Conservation (phyloP, 1,284 basidiomycete species). For the Cryptococcus sp. region DNA sequence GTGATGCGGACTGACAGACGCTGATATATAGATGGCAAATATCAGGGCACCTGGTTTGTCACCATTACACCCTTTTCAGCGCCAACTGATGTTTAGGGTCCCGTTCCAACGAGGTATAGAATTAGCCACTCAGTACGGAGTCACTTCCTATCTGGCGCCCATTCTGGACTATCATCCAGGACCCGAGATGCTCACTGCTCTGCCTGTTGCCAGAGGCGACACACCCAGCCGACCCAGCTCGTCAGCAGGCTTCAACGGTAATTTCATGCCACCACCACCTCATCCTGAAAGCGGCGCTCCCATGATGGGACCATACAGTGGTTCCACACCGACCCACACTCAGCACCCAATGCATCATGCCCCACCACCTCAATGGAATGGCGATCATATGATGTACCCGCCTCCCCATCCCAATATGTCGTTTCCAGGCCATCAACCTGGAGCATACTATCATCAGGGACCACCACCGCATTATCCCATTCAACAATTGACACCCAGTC, state of each 20-base stretch:
- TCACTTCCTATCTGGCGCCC: slow-evolving; percentile 74
- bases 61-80: not conserved
- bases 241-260: slow-evolving; percentile 12
- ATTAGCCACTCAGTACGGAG: slow-evolving; percentile 84
- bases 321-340: slow-evolving; percentile 8
- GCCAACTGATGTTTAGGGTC: slow-evolving; percentile 58
- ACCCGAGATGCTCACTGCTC: slow-evolving; percentile 34
- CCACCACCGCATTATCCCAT: slow-evolving; percentile 6
- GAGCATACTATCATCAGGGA: slow-evolving; percentile 21
- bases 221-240: slow-evolving; percentile 20
- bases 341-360: too few relatives aligned
- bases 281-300: not conserved
- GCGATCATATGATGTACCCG: slow-evolving; percentile 18
- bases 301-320: slow-evolving; percentile 4
- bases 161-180: slow-evolving; percentile 86
- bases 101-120: slow-evolving; percentile 85
- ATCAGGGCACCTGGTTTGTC: slow-evolving; percentile 93
- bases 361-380: slow-evolving; percentile 32
- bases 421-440: slow-evolving; percentile 7
- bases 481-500: slow-evolving; percentile 12
- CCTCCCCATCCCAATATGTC: slow-evolving; percentile 21
- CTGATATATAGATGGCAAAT: slow-evolving; percentile 68
- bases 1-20: not conserved
- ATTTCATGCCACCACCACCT: slow-evolving; percentile 7
- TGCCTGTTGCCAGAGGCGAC: slow-evolving; percentile 34